phyloP scores from a whole-genome alignment of 2,329 filamentous ascomycete genomes.

The Colletotrichum abscissum region DNA sequence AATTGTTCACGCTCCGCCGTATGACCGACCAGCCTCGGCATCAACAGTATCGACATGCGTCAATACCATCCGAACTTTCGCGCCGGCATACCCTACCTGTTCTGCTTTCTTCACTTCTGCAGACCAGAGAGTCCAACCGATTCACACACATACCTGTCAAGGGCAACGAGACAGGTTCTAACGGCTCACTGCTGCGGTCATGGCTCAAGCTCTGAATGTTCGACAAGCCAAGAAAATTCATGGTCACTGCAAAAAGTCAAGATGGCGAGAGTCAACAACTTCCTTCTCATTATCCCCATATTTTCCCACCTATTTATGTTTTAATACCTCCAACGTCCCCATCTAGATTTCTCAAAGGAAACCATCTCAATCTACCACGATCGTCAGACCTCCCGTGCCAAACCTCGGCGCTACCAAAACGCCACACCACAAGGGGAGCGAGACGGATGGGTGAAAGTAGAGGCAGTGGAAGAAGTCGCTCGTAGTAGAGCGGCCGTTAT shows the following conservation, averaged over 20 bases:
- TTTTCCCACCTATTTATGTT: neutral
- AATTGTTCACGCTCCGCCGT: no score
- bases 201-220: no score
- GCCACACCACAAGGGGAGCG: neutral
- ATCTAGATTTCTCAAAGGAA: neutral
- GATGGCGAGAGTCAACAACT: neutral
- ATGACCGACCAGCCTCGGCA: no score
- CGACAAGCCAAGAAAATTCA: neutral
- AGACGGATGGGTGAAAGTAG: neutral
- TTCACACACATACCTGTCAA: no score
- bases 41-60: no score
- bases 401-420: neutral
- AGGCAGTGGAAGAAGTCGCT: neutral
- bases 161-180: no score
- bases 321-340: neutral
- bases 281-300: neutral
- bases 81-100: no score
- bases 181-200: no score
- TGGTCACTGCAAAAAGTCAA: neutral
- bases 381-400: neutral
- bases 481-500: neutral
- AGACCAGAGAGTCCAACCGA: no score
- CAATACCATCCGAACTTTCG: no score
- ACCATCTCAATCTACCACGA: neutral
- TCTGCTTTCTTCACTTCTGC: no score